A percentile compares a stretch with the other conserved stretches of the same genome.
Evolutionary conservation across 2,329 filamentous ascomycete genomes (phyloP).

Genomic region (Alternaria sp.): DNA sequence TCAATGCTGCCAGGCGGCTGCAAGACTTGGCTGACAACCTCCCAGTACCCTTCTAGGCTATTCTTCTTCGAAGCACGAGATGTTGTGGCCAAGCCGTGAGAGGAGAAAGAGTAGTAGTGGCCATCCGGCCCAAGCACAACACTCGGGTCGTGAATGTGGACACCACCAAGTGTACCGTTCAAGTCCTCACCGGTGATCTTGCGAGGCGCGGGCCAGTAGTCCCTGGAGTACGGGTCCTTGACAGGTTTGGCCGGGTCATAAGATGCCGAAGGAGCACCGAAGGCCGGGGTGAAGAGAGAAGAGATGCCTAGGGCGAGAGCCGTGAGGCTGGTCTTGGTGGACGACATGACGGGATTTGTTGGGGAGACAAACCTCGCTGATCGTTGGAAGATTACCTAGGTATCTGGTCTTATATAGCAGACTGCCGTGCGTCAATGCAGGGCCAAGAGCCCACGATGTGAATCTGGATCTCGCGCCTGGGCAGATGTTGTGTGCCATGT

Average conservation of each 20-base stretch:
- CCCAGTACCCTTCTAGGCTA: slow-evolving; percentile 14
- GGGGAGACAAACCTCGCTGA: not conserved
- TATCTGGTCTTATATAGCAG: not conserved
- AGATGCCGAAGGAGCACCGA: not conserved
- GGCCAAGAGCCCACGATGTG: not conserved
- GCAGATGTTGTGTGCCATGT: not conserved
- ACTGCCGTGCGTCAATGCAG: not conserved
- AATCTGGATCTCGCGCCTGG: slow-evolving; percentile 1
- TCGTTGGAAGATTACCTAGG: not conserved
- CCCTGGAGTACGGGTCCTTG: not conserved
- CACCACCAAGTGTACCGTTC: slow-evolving; percentile 14
- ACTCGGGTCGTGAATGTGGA: slow-evolving; percentile 17
- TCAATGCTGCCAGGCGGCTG: slow-evolving; percentile 14
- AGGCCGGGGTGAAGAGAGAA: not conserved
- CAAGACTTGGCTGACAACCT: slow-evolving; percentile 13
- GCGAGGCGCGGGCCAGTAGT: slow-evolving; percentile 6
- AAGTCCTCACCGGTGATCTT: slow-evolving; percentile 14
- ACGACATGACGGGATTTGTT: not conserved
- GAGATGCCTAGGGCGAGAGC: not conserved
- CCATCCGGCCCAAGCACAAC: slow-evolving; percentile 15
- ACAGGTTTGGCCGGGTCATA: not conserved
- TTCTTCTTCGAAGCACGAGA: slow-evolving; percentile 17
- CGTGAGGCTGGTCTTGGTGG: not conserved
- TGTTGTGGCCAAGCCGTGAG: slow-evolving; percentile 13
- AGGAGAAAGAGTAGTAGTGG: slow-evolving; percentile 17